Evolutionary conservation across 2,329 filamentous ascomycete species (phyloP).

Genomic region (Ascochyta rabiei): DNA sequence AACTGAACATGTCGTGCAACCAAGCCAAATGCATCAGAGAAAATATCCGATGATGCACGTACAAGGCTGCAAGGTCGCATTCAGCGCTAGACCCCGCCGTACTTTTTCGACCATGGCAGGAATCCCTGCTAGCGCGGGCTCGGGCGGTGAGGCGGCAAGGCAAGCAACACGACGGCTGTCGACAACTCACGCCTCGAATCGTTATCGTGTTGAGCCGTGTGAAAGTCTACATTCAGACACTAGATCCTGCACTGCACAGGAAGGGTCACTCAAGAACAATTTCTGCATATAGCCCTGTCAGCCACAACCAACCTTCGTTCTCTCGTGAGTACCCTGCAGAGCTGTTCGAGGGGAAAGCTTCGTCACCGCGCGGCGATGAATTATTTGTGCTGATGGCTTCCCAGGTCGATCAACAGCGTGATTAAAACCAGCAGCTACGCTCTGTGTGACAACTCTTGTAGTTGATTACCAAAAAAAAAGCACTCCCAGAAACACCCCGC

Average conservation of each 20-base stretch:
- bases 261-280: neutral
- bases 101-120: constrained; percentile 8
- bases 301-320: constrained; percentile 6
- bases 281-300: constrained; percentile 1
- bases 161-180: constrained; percentile 5
- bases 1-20: constrained; percentile 1
- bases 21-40: constrained; percentile 12
- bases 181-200: constrained; percentile 10
- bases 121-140: constrained; percentile 17
- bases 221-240: constrained; percentile 7
- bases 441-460: neutral
- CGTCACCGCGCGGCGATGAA: constrained; percentile 6
- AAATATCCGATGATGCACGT: constrained; percentile 23
- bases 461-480: neutral
- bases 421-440: neutral
- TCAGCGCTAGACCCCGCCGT: constrained; percentile 22
- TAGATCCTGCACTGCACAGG: neutral
- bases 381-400: neutral
- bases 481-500: neutral
- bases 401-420: neutral
- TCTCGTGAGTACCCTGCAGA: constrained; percentile 4
- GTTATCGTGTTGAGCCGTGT: neutral
- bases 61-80: neutral
- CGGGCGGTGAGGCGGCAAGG: constrained; percentile 28
- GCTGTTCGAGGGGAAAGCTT: neutral